Evolutionary conservation across 2,329 filamentous ascomycete genomes (phyloP).

Genomic region (Trichoderma citrinoviride): DNA sequence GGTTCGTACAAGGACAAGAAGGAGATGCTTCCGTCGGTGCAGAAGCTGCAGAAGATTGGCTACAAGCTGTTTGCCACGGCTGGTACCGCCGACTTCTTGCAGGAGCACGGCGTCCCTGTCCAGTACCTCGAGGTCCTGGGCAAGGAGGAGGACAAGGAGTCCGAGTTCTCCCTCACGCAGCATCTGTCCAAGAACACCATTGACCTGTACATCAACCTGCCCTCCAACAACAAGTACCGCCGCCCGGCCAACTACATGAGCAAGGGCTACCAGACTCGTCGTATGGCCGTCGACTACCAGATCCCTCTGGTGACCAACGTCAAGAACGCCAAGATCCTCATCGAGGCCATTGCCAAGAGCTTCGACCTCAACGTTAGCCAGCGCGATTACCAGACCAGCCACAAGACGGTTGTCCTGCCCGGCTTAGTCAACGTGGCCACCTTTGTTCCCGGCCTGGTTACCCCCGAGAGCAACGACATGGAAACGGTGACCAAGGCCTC

Average conservation of each 20-base stretch:
- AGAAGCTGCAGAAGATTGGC: slow-evolving; percentile 84
- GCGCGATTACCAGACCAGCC: slow-evolving; percentile 90
- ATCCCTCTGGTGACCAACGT: slow-evolving; percentile 97
- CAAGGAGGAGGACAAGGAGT: slow-evolving; percentile 79
- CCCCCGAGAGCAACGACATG: slow-evolving; percentile 63
- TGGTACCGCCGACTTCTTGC: slow-evolving; percentile 93
- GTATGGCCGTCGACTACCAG: slow-evolving; percentile 98
- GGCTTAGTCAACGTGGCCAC: slow-evolving; percentile 77
- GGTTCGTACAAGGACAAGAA: slow-evolving; percentile 97
- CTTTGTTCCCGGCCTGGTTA: slow-evolving; percentile 72
- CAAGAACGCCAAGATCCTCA: slow-evolving; percentile 96
- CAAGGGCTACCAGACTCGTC: slow-evolving; percentile 91
- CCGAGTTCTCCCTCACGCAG: slow-evolving; percentile 95
- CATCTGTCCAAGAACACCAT: slow-evolving; percentile 97
- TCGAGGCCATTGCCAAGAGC: slow-evolving; percentile 89
- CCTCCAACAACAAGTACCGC: slow-evolving; percentile 97
- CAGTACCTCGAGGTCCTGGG: slow-evolving; percentile 89
- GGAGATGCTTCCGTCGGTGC: slow-evolving; percentile 90
- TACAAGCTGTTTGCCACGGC: slow-evolving; percentile 96
- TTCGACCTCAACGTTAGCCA: slow-evolving; percentile 80
- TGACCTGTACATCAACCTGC: slow-evolving; percentile 97
- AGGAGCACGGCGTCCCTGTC: slow-evolving; percentile 86
- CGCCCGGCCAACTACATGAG: slow-evolving; percentile 98
- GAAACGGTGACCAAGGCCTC: slow-evolving; percentile 70
- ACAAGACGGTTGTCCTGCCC: slow-evolving; percentile 69